Base-by-base conservation (phyloP, 2,329 filamentous ascomycete species). In the Diaporthe citrichinensis region DNA sequence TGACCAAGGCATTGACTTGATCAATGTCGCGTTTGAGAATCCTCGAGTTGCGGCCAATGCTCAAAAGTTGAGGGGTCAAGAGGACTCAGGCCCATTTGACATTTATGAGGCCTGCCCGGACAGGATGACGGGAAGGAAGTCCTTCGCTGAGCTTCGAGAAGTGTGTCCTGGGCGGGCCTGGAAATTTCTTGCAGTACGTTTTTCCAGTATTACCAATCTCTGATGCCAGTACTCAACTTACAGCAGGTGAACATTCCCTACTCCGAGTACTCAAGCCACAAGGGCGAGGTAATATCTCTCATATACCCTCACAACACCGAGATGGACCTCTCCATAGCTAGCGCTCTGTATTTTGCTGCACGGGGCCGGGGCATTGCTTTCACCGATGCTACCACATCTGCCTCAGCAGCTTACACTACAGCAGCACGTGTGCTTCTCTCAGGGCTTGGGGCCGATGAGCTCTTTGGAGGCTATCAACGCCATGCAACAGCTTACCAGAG, bases 21-120 rank as follows among this genome's bases (percentile, higher is more conserved):
- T 99, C 78, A 99, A 99, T 79, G 96, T 99, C 61, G 97, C 96
- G 0, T 99, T 99, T 80, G 95, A 99, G 83, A 99, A 99, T 78
- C 96, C 96, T 0, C 90, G 94, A 44, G 91, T 93, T 78, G 92
- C 89, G 76, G 92, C 88, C 4, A 88, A 90, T 58, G 84, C 90
- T 17, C 86, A 86, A 28, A 86, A 83, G 75, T 81, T 75, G 78
- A 81, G 4, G 82, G 83, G 59, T 8, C 73, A 78, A 59, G 74
- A 76, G 1, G 67, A 71, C n/a, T 79, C 78, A 44, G 76, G 79
- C 55, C 36, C 79, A 53, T 75, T 77, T 31, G 83, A 84, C 75
- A 83, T 92, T 0, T 98, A 94, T 80, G 95, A 98, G 84, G 88
- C 91, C 34, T 99, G 97, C 78, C 97, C 97, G 0, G 97, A 99